phyloP scores from a whole-genome alignment of 148 eudicot species.

The Heliamphora exappendiculata region DNA sequence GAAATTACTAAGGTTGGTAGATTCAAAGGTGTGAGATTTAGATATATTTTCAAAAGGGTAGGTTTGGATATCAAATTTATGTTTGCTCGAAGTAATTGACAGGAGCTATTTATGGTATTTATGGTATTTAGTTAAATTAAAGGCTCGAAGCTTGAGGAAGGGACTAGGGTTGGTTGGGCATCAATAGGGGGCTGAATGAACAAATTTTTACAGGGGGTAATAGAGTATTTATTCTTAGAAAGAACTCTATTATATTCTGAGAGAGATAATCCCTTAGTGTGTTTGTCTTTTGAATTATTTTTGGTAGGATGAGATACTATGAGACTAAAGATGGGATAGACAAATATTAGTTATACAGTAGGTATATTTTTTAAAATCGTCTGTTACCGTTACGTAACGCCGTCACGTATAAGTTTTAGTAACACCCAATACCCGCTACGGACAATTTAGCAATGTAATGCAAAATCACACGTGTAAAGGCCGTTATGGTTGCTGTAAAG shows the following conservation, averaged over 20 bases:
- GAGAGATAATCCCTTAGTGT: not conserved
- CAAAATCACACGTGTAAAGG: too few relatives aligned
- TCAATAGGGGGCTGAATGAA: not conserved
- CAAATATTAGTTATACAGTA: not conserved
- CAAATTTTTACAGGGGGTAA: not conserved
- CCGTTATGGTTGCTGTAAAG: too few relatives aligned
- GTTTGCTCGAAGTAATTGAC: not conserved
- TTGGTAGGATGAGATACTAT: too few relatives aligned
- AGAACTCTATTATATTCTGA: too few relatives aligned
- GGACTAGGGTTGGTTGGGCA: not conserved
- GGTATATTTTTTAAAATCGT: not conserved
- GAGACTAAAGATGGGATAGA: not conserved
- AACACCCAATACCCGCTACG: too few relatives aligned
- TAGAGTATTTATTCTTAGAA: too few relatives aligned
- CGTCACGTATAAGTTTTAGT: too few relatives aligned
- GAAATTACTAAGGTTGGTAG: not conserved
- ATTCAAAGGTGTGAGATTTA: too few relatives aligned
- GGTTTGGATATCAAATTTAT: not conserved
- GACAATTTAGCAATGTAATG: too few relatives aligned
- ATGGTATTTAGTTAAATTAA: not conserved
- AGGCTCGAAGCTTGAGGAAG: not conserved
- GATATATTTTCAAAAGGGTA: not conserved
- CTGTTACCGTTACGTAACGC: too few relatives aligned
- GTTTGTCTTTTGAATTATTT: too few relatives aligned
- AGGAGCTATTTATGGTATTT: not conserved